phyloP scores from a whole-genome alignment of 2,329 filamentous ascomycete genomes.

The Diaporthe sp. region DNA sequence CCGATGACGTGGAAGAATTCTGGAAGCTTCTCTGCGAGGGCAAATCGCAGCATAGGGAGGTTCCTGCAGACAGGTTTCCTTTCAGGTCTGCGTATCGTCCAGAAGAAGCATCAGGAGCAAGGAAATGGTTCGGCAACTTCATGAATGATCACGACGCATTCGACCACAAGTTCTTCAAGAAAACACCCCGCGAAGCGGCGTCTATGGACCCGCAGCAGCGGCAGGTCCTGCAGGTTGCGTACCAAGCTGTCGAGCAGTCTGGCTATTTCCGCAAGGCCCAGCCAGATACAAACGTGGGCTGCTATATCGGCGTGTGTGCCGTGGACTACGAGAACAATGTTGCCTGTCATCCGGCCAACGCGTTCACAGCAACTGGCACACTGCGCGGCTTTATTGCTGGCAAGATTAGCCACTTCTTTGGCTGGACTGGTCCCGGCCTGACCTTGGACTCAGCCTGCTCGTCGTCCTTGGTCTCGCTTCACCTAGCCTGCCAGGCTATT shows the following conservation, averaged over 20 bases:
- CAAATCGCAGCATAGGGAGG: slow-evolving; percentile 4
- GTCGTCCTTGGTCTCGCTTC: slow-evolving; percentile 53
- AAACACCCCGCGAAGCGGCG: slow-evolving; percentile 51
- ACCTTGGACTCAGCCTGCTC: slow-evolving; percentile 55
- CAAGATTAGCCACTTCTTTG: too few species aligned
- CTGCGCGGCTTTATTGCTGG: slow-evolving; percentile 32
- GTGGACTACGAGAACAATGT: slow-evolving; percentile 58
- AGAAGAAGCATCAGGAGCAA: background rate
- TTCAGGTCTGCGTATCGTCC: background rate
- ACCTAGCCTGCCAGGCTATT: slow-evolving; percentile 52
- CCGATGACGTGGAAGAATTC: slow-evolving; percentile 40
- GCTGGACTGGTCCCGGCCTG: slow-evolving; percentile 43
- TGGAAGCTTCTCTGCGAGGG: slow-evolving; percentile 40
- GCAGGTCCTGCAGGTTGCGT: slow-evolving; percentile 53
- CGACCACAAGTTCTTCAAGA: slow-evolving; percentile 58
- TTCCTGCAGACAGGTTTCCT: background rate
- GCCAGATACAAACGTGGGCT: slow-evolving; percentile 48
- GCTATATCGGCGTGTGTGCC: slow-evolving; percentile 52
- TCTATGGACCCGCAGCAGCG: slow-evolving; percentile 52
- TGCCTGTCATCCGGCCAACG: slow-evolving; percentile 51
- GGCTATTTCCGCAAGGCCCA: slow-evolving; percentile 41
- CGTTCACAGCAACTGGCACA: slow-evolving; percentile 52
- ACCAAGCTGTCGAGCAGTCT: slow-evolving; percentile 53
- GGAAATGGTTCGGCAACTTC: slow-evolving; percentile 45
- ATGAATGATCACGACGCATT: slow-evolving; percentile 48